These are phyloP conservation scores for Craterostigma plantagineum DNA, from an alignment of 257 asterid genomes.

Conservation along the genomic window DNA sequence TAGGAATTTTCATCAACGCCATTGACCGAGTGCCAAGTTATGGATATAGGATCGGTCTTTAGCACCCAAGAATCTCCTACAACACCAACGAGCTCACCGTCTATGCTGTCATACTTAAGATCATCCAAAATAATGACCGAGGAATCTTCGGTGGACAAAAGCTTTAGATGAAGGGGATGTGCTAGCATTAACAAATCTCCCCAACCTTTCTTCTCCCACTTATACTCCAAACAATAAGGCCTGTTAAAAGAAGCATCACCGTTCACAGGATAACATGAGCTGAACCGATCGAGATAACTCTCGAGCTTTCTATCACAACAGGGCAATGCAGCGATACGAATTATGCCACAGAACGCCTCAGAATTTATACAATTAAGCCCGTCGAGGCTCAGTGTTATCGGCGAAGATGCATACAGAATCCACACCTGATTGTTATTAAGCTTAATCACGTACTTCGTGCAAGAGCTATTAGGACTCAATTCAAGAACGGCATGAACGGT, in stretches of 20 bases:
- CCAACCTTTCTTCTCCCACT: conserved; percentile 76
- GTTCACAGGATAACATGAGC: conserved; percentile 55
- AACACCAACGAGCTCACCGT: conserved; percentile 86
- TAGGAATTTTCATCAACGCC: conserved; percentile 52
- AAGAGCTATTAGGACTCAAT: conserved; percentile 22
- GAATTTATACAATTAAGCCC: conserved; percentile 25
- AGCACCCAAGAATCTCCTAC: conserved; percentile 81
- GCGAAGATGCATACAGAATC: conserved; percentile 64
- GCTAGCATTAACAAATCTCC: conserved; percentile 93
- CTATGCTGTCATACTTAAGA: conserved; percentile 57
- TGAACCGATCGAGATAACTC: conserved; percentile 42
- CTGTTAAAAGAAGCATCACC: conserved; percentile 45
- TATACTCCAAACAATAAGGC: conserved; percentile 66
- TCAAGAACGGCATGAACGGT: conserved; percentile 69
- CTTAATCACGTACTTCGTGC: conserved; percentile 50
- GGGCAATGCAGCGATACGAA: conserved; percentile 67
- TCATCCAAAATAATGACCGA: conserved; percentile 38
- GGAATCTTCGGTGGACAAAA: conserved; percentile 27
- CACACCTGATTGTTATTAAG: conserved; percentile 72
- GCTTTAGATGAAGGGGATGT: conserved; percentile 70
- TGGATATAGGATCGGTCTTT: conserved; percentile 55
- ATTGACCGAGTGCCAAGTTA: conserved; percentile 72
- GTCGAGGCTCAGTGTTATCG: conserved; percentile 32
- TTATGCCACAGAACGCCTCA: conserved; percentile 37
- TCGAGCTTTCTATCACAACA: conserved; percentile 21